Percentiles rank a stretch among this genome's conserved stretches.
These are phyloP conservation scores for Primulina huaijiensis DNA, from an alignment of 257 asterid species.

Conservation along the genomic window DNA sequence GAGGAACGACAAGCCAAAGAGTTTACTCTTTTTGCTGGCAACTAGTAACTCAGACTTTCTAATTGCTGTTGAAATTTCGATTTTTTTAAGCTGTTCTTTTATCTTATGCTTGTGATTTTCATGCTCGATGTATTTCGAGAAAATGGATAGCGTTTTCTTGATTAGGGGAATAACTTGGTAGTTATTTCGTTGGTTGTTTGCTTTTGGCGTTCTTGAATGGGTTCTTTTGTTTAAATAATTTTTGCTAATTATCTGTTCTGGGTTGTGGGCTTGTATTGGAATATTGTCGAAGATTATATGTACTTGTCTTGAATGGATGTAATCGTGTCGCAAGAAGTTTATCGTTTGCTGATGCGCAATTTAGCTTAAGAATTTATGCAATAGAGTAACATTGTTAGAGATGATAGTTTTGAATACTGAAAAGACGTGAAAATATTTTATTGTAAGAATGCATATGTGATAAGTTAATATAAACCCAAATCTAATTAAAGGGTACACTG, in stretches of 20 bases:
- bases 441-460: too few species aligned
- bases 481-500: too few species aligned
- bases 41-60: neutral
- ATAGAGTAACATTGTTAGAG: too few species aligned
- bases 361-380: too few species aligned
- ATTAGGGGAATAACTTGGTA: neutral
- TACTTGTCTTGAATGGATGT: too few species aligned
- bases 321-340: too few species aligned
- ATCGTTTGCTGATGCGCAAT: too few species aligned
- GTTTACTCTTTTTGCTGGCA: neutral
- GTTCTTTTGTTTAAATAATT: neutral
- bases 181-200: neutral
- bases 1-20: neutral
- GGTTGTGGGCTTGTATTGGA: neutral
- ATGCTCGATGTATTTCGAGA: constrained; percentile 7
- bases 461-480: too few species aligned
- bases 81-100: neutral
- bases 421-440: too few species aligned
- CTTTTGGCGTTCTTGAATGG: constrained; percentile 2
- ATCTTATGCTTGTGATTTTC: neutral
- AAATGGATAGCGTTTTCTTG: constrained; percentile 4
- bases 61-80: too few species aligned
- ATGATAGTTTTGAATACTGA: too few species aligned
- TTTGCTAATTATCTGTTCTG: neutral
- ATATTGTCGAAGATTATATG: neutral